Evolutionary conservation across 2,329 filamentous ascomycete genomes (phyloP).

Genomic region (Exophiala dermatitidis): DNA sequence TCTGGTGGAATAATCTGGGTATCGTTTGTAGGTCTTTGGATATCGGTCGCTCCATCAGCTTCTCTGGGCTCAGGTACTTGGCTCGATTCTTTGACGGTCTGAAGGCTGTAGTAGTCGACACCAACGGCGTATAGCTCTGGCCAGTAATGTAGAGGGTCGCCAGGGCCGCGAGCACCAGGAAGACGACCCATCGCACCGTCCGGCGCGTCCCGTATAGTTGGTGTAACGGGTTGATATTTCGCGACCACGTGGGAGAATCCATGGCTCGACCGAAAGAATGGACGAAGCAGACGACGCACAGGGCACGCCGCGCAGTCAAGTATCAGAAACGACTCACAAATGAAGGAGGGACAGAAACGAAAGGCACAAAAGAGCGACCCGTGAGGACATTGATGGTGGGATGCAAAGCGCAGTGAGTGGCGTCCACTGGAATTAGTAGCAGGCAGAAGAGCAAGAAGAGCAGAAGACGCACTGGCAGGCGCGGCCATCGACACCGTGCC

Average conservation of each 20-base stretch:
- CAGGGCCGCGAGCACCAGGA: slow-evolving; percentile 15
- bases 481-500: too few species aligned
- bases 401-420: not conserved
- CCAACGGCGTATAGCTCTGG: slow-evolving; percentile 6
- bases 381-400: not conserved
- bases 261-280: not conserved
- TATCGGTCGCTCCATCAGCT: slow-evolving; percentile 19
- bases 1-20: slow-evolving; percentile 27
- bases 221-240: slow-evolving; percentile 15
- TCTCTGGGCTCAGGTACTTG: slow-evolving; percentile 8
- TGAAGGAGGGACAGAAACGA: not conserved
- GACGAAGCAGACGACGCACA: not conserved
- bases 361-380: not conserved
- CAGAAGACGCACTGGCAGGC: too few species aligned
- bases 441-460: too few species aligned
- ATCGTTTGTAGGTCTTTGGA: slow-evolving; percentile 22
- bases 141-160: slow-evolving; percentile 12
- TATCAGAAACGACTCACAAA: not conserved
- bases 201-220: slow-evolving; percentile 13
- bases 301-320: not conserved
- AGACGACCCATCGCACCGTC: slow-evolving; percentile 17
- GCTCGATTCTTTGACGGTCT: slow-evolving; percentile 2
- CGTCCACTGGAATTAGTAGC: too few species aligned
- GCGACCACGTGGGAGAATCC: slow-evolving; percentile 8
- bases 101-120: not conserved